A percentile compares a stretch with the other conserved stretches of the same genome.
Evolutionary conservation across 176 grass and related monocot species (phyloP).

Genomic region (Phragmites australis): DNA sequence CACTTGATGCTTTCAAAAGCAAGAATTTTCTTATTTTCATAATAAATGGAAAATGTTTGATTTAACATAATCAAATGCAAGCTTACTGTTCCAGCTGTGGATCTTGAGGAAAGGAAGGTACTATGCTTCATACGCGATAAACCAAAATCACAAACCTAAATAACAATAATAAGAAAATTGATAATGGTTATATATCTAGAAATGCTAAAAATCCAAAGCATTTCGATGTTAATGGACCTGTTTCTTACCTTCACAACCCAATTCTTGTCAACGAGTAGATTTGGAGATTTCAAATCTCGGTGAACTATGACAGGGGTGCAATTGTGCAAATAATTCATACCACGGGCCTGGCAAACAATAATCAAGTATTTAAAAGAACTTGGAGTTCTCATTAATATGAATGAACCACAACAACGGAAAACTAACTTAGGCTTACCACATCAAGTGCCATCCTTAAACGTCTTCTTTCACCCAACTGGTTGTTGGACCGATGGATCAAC

Average conservation of each 20-base stretch:
- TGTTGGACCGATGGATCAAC: slow-evolving; percentile 85
- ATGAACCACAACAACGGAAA: slow-evolving; percentile 34
- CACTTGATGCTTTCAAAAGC: neutral
- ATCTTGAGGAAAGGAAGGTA: slow-evolving; percentile 98
- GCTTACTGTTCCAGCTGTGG: slow-evolving; percentile 97
- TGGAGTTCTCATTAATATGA: slow-evolving; percentile 16
- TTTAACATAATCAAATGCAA: slow-evolving; percentile 27
- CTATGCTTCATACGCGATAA: slow-evolving; percentile 87
- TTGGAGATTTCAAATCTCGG: slow-evolving; percentile 95
- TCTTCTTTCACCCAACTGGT: slow-evolving; percentile 85
- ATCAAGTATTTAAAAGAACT: slow-evolving; percentile 14
- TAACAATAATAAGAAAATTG: slow-evolving; percentile 9
- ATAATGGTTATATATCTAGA: slow-evolving; percentile 33
- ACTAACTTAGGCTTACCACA: slow-evolving; percentile 58
- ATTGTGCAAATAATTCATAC: slow-evolving; percentile 99
- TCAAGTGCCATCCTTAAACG: slow-evolving; percentile 95
- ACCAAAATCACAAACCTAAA: slow-evolving; percentile 98
- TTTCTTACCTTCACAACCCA: slow-evolving; percentile 96
- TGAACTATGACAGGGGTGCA: slow-evolving; percentile 90
- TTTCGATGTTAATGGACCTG: slow-evolving; percentile 24
- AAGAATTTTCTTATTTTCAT: slow-evolving; percentile 20
- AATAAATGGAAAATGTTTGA: slow-evolving; percentile 32
- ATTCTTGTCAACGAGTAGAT: slow-evolving; percentile 98
- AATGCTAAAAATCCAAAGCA: neutral
- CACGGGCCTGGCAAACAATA: slow-evolving; percentile 68